Percentiles rank a stretch among this genome's conserved stretches.
Conservation (phyloP, 371 early-diverging fungal genomes). For the Zancudomyces culisetae region DNA sequence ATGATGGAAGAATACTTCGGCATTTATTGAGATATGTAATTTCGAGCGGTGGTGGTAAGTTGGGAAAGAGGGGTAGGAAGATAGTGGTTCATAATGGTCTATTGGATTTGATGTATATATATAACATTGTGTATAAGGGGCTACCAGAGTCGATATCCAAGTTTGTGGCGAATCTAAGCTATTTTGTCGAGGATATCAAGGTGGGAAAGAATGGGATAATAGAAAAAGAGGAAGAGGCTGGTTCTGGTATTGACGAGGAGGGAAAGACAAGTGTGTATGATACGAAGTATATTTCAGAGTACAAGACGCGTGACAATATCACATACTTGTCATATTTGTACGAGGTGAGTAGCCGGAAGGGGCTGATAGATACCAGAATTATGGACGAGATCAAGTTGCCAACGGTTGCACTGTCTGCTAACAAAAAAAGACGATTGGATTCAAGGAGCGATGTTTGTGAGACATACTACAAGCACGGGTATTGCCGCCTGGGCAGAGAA, state of each 20-base stretch:
- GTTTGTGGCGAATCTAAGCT: constrained; percentile 8
- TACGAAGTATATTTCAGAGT: constrained; percentile 69
- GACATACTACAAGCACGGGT: constrained; percentile 50
- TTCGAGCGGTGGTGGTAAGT: neutral
- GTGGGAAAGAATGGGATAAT: too few relatives aligned
- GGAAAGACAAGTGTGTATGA: constrained; percentile 74
- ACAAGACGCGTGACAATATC: constrained; percentile 32
- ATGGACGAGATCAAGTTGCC: neutral
- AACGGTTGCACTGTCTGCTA: constrained; percentile 7
- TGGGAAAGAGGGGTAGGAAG: neutral
- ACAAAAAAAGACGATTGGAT: constrained; percentile 2
- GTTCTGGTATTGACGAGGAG: constrained; percentile 38
- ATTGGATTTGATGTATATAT: constrained; percentile 72
- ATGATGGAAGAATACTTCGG: constrained; percentile 11
- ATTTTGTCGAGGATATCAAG: too few relatives aligned
- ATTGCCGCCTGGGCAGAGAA: constrained; percentile 34
- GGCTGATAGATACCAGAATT: constrained; percentile 27
- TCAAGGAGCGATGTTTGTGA: constrained; percentile 4
- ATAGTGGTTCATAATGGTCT: constrained; percentile 80
- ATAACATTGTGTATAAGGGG: constrained; percentile 55
- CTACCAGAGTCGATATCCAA: constrained; percentile 45
- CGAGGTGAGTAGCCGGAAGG: constrained; percentile 23
- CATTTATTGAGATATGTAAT: constrained; percentile 12
- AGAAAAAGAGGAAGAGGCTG: too few relatives aligned
- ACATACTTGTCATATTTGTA: constrained; percentile 64